Percentiles rank a stretch among this genome's conserved stretches.
Evolutionary conservation across 1,284 basidiomycete species (phyloP).

Genomic region (Microbotryum lychnidis-dioicae): DNA sequence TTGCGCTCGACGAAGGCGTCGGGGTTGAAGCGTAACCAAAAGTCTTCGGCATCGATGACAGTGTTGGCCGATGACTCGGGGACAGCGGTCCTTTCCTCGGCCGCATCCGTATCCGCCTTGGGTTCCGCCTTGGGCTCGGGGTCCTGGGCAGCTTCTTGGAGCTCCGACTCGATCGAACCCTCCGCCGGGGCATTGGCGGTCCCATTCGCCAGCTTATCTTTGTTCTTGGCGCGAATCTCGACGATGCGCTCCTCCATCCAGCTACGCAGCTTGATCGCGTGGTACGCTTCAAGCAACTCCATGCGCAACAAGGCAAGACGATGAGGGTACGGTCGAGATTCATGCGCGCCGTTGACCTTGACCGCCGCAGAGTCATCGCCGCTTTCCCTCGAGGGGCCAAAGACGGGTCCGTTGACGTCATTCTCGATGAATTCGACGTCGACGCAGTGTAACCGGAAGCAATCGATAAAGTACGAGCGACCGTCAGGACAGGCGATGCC

Average conservation of each 20-base stretch:
- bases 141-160: constrained; percentile 35
- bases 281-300: constrained; percentile 50
- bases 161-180: constrained; percentile 36
- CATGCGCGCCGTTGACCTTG: constrained; percentile 20
- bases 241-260: constrained; percentile 47
- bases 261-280: constrained; percentile 47
- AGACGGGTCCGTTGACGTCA: constrained; percentile 41
- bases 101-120: constrained; percentile 26
- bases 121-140: not conserved
- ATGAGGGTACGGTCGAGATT: constrained; percentile 45
- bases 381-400: constrained; percentile 13
- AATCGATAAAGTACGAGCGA: constrained; percentile 50
- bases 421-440: constrained; percentile 52
- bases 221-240: constrained; percentile 42
- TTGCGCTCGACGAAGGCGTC: constrained; percentile 50
- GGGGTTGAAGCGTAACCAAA: constrained; percentile 50
- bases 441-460: constrained; percentile 48
- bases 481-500: constrained; percentile 51
- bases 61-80: constrained; percentile 24
- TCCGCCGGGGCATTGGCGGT: constrained; percentile 40
- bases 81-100: constrained; percentile 35
- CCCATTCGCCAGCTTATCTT: constrained; percentile 39
- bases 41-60: constrained; percentile 40
- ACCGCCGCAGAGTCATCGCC: constrained; percentile 22
- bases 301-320: constrained; percentile 50